Base-by-base conservation (phyloP, 164 flowering plant species). In the Piper betle region DNA sequence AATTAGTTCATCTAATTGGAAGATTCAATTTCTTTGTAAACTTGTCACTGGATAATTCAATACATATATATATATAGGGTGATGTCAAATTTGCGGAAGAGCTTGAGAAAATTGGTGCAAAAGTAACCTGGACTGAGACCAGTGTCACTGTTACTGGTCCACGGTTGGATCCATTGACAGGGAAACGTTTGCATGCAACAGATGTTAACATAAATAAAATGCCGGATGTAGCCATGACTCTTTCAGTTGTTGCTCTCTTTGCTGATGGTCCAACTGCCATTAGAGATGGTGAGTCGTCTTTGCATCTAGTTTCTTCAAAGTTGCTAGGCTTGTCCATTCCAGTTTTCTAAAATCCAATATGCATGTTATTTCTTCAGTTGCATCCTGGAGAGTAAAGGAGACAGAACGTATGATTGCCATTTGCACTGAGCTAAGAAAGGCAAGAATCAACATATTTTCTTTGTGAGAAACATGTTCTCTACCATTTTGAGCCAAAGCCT, bases 161-260 rank as follows among this genome's bases (percentile, higher is more conserved):
- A 59, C 81, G 81, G 6, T 71, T 84, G 55, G 76, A 80, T 69
- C 69, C 90, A 33, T 80, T 65, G 56, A 75, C 79, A 57, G 72
- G 69, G 72, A 85, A 84, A 66, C 88, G 81, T 62, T 72, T 94
- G 71, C 81, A 74, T 55, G 85, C 83, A n/a, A 65, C 91, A 71
- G 99, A 94, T 77, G 91, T 94, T 65, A 87, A 94, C 79, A 94
- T 94, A 97, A 94, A 94, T 81, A 94, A 91, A 80, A 94, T 94
- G 99, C 99, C 99, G 40, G 99, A 94, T 81, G 99, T 94, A 72
- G 99, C 99, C 63, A 94, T 94, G 99, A 94, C 99, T 25, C 93
- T 94, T 56, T 97, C 97, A 53, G 96, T 94, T 12, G 99, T 94
- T 66, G 97, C 99, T 11, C 88, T 94, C 52, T 94, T 74, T 80